Evolutionary conservation across 805 yeast genomes (phyloP).

Genomic region (Lipomyces mesembrius): DNA sequence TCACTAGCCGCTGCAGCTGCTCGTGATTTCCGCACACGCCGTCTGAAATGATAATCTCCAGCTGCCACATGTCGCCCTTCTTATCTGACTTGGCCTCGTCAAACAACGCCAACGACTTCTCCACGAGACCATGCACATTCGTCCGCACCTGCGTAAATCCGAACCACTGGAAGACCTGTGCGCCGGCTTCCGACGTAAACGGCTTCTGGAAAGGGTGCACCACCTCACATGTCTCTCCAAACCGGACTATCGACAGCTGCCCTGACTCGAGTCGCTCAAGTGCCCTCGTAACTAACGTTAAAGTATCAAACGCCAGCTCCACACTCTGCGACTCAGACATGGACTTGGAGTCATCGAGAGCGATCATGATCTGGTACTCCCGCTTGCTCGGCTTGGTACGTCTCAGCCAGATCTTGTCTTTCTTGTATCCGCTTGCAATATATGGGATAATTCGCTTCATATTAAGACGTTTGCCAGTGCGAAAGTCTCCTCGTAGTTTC

Average conservation of each 20-base stretch:
- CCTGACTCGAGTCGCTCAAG: constrained; percentile 94
- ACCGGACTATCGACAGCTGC: constrained; percentile 83
- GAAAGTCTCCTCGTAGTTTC: constrained; percentile 91
- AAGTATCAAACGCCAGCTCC: constrained; percentile 90
- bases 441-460: constrained; percentile 98
- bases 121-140: constrained; percentile 74
- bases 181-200: constrained; percentile 82
- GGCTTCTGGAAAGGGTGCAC: constrained; percentile 90
- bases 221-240: constrained; percentile 81
- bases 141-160: constrained; percentile 88
- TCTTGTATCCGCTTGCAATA: constrained; percentile 95
- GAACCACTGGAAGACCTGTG: constrained; percentile 82
- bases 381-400: constrained; percentile 97
- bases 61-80: constrained; percentile 78
- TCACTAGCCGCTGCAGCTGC: constrained; percentile 76
- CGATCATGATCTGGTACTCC: constrained; percentile 95
- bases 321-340: constrained; percentile 94
- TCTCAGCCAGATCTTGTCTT: constrained; percentile 97
- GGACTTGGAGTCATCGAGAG: constrained; percentile 95
- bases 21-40: constrained; percentile 97
- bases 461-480: constrained; percentile 94
- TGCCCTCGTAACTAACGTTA: constrained; percentile 91
- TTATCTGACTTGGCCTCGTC: constrained; percentile 57
- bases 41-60: constrained; percentile 90
- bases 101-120: constrained; percentile 73